Base-by-base conservation (phyloP, 2,329 filamentous ascomycete genomes). In the Epichloe brachyelytri region DNA sequence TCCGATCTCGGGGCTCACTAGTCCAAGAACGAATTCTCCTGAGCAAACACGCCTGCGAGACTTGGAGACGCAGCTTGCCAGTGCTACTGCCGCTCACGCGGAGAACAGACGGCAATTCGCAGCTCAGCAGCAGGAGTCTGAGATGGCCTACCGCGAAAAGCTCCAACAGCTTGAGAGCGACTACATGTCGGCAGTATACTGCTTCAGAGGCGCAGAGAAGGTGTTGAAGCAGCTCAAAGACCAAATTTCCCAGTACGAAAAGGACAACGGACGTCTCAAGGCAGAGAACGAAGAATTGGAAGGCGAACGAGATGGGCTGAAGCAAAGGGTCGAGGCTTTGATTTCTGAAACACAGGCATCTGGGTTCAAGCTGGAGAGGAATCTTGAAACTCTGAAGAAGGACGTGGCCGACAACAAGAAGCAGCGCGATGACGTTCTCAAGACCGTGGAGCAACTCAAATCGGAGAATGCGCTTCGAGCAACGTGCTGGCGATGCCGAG, bases 151-250 rank as follows among this genome's bases (percentile, higher is more conserved):
- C 70, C 86, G 90, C 55, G 90, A 96, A 65, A 96, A 96, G 67
- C 77, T 98, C 49, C 80, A 88, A 53, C 90, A 95, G 63, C 80
- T 98, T 34, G 90, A 97, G 69, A 95, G 90, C 64, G 93, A 98
- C 66, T 96, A 98, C 65, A 89, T 96, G 67, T 95, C 93, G 41
- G 91, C 93, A 15, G 90, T 97, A 47, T 93, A 96, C 68, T 98
- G 98, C 63, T 88, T 98, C 58, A 94, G 95, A 68, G 93, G 93
- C 53, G 97, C 93, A 1, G 93, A 98, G 69, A 97, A 96, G 77
- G 96, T 98, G 89, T 79, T 98, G 46, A 90, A 93, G 68, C 91
- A 94, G 67, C 91, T 98, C 77, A 97, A 97, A 72, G 89, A 96
- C 62, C 93, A 98, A 69, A 76, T 98, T n/a, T 77, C 85, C 50